Conservation (phyloP, 202 grass and related monocot species). For the Setaria viridis region DNA sequence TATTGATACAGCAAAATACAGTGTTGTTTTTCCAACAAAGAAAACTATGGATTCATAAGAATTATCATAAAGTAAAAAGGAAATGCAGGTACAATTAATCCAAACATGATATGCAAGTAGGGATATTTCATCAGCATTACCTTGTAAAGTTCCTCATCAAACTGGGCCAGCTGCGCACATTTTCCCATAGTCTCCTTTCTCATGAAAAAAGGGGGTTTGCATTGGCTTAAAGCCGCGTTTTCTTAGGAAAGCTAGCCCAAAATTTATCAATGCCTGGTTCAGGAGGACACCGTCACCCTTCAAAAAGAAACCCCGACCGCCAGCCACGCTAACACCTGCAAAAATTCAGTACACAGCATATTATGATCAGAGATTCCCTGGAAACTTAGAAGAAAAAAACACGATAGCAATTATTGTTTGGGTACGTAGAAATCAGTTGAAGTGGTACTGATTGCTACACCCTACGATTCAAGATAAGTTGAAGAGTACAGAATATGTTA, state of each 20-base stretch:
- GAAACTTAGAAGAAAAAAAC: neutral
- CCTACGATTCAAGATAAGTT: neutral
- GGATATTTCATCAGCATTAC: slow-evolving; percentile 41
- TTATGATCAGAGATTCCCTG: neutral
- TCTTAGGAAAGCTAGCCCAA: slow-evolving; percentile 66
- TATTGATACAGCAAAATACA: slow-evolving; percentile 21
- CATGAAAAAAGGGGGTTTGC: slow-evolving; percentile 99
- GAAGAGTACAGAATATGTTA: neutral
- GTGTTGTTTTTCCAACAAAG: neutral
- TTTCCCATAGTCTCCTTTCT: slow-evolving; percentile 96
- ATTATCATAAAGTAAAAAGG: neutral
- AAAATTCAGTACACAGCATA: slow-evolving; percentile 14
- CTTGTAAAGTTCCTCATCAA: slow-evolving; percentile 94
- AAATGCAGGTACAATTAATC: slow-evolving; percentile 5
- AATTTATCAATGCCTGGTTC: too few species aligned
- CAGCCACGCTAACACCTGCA: slow-evolving; percentile 84
- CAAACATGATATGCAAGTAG: neutral
- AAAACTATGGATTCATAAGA: slow-evolving; percentile 1
- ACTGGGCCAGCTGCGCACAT: slow-evolving; percentile 92
- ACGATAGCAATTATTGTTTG: neutral
- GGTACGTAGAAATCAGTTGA: neutral
- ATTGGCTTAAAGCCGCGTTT: slow-evolving; percentile 61
- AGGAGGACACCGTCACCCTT: slow-evolving; percentile 42
- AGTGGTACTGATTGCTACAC: neutral
- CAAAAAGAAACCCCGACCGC: slow-evolving; percentile 89